A percentile compares a stretch with the other conserved stretches of the same genome.
Conservation (phyloP, 2,329 filamentous ascomycete genomes). For the Paraphaeosphaeria sporulosa region DNA sequence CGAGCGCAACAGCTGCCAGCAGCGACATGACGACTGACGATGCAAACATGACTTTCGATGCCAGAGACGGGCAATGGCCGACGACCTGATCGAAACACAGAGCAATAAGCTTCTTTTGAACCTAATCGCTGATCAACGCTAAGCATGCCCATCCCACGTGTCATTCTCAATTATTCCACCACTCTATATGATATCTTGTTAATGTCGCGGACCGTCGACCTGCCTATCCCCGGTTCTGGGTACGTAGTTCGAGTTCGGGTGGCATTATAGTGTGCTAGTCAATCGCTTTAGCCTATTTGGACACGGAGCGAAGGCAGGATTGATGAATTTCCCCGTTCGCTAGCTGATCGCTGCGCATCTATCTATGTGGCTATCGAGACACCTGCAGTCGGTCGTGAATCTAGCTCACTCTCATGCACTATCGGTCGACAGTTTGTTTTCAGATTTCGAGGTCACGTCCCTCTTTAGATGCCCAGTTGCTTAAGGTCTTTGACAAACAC, state of each 20-base stretch:
- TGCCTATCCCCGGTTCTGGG: conserved; percentile 5
- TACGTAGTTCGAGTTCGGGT: neutral
- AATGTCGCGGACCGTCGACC: conserved; percentile 5
- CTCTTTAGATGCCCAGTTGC: no score
- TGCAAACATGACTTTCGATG: conserved; percentile 12
- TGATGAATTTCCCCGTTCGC: conserved; percentile 7
- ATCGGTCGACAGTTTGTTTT: no score
- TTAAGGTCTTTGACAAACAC: no score
- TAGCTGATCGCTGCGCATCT: conserved; percentile 1
- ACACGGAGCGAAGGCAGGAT: conserved; percentile 10
- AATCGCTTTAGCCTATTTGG: conserved; percentile 9
- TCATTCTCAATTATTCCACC: conserved; percentile 10
- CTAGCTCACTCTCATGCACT: neutral
- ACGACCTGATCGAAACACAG: neutral
- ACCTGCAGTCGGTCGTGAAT: neutral
- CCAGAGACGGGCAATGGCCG: neutral
- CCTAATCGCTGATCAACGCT: neutral
- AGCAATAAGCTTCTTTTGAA: neutral
- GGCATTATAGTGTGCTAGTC: conserved; percentile 1
- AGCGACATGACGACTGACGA: conserved; percentile 16
- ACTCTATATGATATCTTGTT: conserved; percentile 15
- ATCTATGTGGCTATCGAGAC: neutral
- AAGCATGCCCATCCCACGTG: neutral
- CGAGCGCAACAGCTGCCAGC: conserved; percentile 22
- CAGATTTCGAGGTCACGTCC: no score